A percentile compares a stretch with the other conserved stretches of the same genome.
Conservation (phyloP, 2,329 filamentous ascomycete genomes). For the Rhinocladiella mackenziei region DNA sequence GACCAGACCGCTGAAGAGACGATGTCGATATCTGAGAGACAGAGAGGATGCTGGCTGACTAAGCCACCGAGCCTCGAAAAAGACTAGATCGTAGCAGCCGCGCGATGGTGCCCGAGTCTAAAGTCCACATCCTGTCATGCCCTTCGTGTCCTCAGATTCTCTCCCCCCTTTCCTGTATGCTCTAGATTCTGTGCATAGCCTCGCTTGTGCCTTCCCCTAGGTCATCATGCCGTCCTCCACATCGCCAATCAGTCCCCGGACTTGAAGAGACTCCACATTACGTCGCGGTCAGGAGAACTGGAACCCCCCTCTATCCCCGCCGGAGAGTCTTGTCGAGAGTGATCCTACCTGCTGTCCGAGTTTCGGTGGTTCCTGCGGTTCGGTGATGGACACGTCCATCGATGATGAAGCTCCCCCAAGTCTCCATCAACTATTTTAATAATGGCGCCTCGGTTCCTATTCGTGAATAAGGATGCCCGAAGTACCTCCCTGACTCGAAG, state of each 20-base stretch:
- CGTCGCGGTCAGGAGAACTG: no score
- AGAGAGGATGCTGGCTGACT: no score
- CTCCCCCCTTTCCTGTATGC: constrained; percentile 4
- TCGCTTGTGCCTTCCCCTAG: neutral
- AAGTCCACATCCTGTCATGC: constrained; percentile 14
- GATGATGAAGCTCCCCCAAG: constrained; percentile 18
- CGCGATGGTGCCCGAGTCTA: no score
- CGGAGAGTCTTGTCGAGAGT: neutral
- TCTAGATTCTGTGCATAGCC: constrained; percentile 4
- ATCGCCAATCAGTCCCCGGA: no score
- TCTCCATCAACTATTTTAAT: constrained; percentile 5
- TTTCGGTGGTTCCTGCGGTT: constrained; percentile 6
- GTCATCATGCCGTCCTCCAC: constrained; percentile 2
- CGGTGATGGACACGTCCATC: constrained; percentile 6
- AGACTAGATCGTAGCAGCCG: no score
- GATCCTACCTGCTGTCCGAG: no score
- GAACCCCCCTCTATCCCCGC: no score
- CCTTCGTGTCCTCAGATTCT: neutral
- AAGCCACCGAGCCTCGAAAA: no score
- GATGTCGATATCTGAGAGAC: no score
- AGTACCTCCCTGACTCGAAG: constrained; percentile 24
- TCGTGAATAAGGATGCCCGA: constrained; percentile 27
- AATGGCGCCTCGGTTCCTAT: constrained; percentile 25
- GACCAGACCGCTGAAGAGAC: no score
- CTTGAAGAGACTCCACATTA: no score